A percentile compares a stretch with the other conserved stretches of the same genome.
phyloP scores from a whole-genome alignment of 2,329 filamentous ascomycete genomes.

The Trematosphaeria pertusa region DNA sequence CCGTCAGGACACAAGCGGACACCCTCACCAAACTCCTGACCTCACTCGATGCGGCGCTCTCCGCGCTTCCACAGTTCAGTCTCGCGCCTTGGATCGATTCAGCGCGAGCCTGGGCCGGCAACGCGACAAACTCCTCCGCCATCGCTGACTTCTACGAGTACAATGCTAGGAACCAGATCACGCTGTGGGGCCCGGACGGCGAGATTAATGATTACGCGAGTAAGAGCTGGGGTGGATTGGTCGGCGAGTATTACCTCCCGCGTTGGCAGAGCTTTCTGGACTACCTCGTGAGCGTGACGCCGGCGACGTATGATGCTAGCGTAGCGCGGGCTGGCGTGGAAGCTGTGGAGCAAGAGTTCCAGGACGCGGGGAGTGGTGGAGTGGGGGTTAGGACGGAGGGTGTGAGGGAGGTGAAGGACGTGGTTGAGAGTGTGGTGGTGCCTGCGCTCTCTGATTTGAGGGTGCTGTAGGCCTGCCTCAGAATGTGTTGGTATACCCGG shows the following conservation, averaged over 20 bases:
- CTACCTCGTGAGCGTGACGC: constrained; percentile 38
- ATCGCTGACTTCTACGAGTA: constrained; percentile 51
- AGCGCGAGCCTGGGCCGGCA: constrained; percentile 33
- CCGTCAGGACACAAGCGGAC: constrained; percentile 11
- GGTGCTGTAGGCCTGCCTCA: constrained; percentile 2
- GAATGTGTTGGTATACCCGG: no score
- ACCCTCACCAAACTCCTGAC: constrained; percentile 23
- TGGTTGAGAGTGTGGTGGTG: constrained; percentile 19
- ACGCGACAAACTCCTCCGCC: constrained; percentile 50
- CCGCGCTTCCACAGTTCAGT: constrained; percentile 52
- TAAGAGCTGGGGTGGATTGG: constrained; percentile 58
- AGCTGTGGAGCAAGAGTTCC: constrained; percentile 21
- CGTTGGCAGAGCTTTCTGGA: constrained; percentile 57
- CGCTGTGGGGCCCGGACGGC: constrained; percentile 57
- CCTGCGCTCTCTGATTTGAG: constrained; percentile 10
- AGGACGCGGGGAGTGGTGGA: constrained; percentile 11
- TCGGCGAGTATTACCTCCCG: constrained; percentile 55
- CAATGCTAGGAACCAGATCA: constrained; percentile 59
- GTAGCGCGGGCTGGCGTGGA: constrained; percentile 17
- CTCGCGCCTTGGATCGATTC: constrained; percentile 52
- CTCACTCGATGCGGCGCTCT: constrained; percentile 52
- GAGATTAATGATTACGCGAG: constrained; percentile 60
- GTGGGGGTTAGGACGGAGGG: constrained; percentile 3
- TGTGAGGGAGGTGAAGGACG: constrained; percentile 11
- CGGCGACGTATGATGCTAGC: constrained; percentile 12